These are phyloP conservation scores for Salvia sclarea DNA, from an alignment of 305 asterid genomes.

Conservation along the genomic window DNA sequence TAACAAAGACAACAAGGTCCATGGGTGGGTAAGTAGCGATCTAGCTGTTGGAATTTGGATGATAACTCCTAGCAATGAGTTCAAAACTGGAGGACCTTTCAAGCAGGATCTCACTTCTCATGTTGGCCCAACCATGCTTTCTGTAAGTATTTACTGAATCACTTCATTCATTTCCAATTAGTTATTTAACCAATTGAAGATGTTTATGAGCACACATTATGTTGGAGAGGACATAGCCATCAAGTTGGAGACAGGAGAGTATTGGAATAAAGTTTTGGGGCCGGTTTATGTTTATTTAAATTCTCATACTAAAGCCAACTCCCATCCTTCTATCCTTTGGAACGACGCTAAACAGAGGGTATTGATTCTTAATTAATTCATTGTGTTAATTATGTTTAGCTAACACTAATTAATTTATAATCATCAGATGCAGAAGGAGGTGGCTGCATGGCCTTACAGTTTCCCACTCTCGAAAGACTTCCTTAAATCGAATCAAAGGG, in stretches of 20 bases:
- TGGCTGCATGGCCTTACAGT: conserved; percentile 59
- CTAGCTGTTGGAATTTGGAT: conserved; percentile 60
- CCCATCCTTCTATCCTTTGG: conserved; percentile 55
- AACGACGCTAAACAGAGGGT: conserved; percentile 54
- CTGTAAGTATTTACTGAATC: conserved; percentile 30
- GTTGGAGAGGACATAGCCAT: conserved; percentile 55
- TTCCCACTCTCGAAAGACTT: conserved; percentile 60
- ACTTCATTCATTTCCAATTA: background rate
- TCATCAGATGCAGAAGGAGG: conserved; percentile 60
- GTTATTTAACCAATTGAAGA: conserved; percentile 46
- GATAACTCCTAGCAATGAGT: conserved; percentile 70
- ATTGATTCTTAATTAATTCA: background rate
- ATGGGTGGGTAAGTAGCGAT: conserved; percentile 60
- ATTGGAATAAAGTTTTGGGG: conserved; percentile 81
- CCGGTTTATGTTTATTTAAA: conserved; percentile 66
- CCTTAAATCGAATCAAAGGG: conserved; percentile 52
- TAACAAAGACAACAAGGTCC: conserved; percentile 58
- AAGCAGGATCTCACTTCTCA: conserved; percentile 78
- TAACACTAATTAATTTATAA: background rate
- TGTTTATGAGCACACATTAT: conserved; percentile 65
- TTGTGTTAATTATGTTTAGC: background rate
- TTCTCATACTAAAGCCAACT: conserved; percentile 38
- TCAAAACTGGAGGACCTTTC: conserved; percentile 60
- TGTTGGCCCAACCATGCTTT: conserved; percentile 56
- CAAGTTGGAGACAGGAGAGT: conserved; percentile 44